A percentile compares a stretch with the other conserved stretches of the same genome.
Conservation (phyloP, 192 early-diverging fungal species). For the Rhizophagus clarus region DNA sequence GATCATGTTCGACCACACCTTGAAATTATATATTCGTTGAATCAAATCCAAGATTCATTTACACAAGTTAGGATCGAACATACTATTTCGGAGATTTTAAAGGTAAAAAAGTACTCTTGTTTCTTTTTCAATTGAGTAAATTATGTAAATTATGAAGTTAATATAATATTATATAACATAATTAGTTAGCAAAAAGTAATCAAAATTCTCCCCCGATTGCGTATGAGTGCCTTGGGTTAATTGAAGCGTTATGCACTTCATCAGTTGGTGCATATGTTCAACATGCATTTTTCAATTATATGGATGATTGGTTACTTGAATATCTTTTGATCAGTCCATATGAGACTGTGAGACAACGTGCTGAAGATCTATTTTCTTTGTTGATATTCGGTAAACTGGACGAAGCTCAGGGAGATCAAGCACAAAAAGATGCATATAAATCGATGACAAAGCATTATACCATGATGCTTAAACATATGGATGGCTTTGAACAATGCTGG, state of each 20-base stretch:
- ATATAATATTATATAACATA: too few relatives aligned
- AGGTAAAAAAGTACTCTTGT: neutral
- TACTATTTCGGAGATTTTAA: conserved; percentile 4
- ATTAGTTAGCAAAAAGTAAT: conserved; percentile 9
- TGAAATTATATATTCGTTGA: conserved; percentile 22
- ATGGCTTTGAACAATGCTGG: conserved; percentile 4
- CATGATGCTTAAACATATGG: conserved; percentile 16
- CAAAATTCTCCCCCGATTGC: neutral
- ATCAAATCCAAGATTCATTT: conserved; percentile 14
- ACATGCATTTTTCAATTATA: neutral
- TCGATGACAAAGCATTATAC: neutral
- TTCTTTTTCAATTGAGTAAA: neutral
- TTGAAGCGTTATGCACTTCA: conserved; percentile 17
- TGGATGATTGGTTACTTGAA: conserved; percentile 12
- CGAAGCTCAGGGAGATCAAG: conserved; percentile 3
- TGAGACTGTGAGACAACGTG: conserved; percentile 18
- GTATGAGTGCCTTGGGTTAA: conserved; percentile 24
- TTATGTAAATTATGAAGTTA: neutral
- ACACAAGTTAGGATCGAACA: neutral
- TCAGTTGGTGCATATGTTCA: conserved; percentile 8
- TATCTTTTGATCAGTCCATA: conserved; percentile 18
- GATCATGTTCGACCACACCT: conserved; percentile 19
- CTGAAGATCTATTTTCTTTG: conserved; percentile 17
- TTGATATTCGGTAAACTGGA: conserved; percentile 18
- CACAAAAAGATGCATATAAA: neutral